Evolutionary conservation across 805 yeast species (phyloP), one percentile per base, ranked within the genome.

Genomic region (Saturnispora zaruensis): DNA sequence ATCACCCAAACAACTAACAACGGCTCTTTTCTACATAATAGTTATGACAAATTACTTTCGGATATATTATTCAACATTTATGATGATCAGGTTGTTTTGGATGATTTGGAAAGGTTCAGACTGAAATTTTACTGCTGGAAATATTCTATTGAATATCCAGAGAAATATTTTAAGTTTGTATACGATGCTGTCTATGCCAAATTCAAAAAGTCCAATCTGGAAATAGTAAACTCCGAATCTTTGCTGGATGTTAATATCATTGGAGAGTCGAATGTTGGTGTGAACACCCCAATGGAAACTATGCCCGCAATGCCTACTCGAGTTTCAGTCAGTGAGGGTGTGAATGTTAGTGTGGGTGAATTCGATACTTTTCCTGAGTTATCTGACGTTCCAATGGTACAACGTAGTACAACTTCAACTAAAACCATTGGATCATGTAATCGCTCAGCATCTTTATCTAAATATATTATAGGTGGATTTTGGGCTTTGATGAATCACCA

Each of bases 281-380:
- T 25, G 13, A 36, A 25, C 25, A 41, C 34, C 8, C 28, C 43
- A 16, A 24, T 47, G 38, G 46, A 20, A 5, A 26, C 43, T 11
- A 20, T 25, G 3, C 45, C 46, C 3, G 41, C 46, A 23, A 18
- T 40, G 30, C 9, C 16, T 44, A 44, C 42, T 11, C 24, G 18
- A n/a, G 38, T 33, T 30, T 32, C 23, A 32, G 62, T 56, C 16
- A 61, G 56, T 44, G 61, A 54, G 21, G 58, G 48, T n/a, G 62
- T 57, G 16, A 48, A 53, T 13, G 58, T 53, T 26, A 55, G 57
- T 49, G 64, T 61, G n/a, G 21, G 40, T 36, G 40, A 36, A 18
- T 57, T 62, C 53, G 58, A 54, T 41, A 49, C 63, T 2, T 51
- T 63, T 16, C 57, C 59, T 26, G 65, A 63, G 42, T 37, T 62